Evolutionary conservation across 306 rosid genomes (phyloP), one percentile per base, ranked within the genome.

Genomic region (Dalbergia oliveri): DNA sequence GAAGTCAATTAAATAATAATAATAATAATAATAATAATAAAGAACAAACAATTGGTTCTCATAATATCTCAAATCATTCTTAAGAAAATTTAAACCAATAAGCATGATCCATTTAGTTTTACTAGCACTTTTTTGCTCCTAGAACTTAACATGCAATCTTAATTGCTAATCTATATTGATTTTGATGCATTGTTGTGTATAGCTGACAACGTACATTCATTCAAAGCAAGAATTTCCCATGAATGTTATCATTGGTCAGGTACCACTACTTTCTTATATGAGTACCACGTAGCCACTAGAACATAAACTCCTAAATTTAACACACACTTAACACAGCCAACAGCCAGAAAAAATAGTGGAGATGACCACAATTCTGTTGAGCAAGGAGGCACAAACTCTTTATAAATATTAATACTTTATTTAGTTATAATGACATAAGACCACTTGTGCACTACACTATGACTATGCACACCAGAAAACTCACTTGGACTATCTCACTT

Each of bases 281-380:
- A 66, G 34, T 66, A 41, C 72, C 72, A 66, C 35, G 54, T 39
- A 41, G 31, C 34, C 8, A 41, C 72, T n/a, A 66, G 4, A 19
- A 41, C 9, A 66, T 8, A 66, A 66, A 66, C 31, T 26, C 53
- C 72, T 10, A 66, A 16, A 41, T 41, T 66, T n/a, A 41, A 26
- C 31, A 19, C n/a, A 3, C 35, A 18, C 72, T 66, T 21, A 66
- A 66, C 26, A 18, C 53, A 16, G 72, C 53, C 72, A 4, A 41
- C 2, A 41, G 35, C 34, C 4, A 41, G 53, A 65, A 66, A 66
- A 66, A 39, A 4, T 66, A 41, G 72, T 41, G 51, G 18, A 66
- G 72, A 66, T 41, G 54, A 18, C 53, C 72, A 66, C 18, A 41
- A 11, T n/a, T 1, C 1, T 21, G 23, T 21, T 21, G 23, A 0